Base-by-base conservation (phyloP, 768 basidiomycete species). In the Russula sp. region DNA sequence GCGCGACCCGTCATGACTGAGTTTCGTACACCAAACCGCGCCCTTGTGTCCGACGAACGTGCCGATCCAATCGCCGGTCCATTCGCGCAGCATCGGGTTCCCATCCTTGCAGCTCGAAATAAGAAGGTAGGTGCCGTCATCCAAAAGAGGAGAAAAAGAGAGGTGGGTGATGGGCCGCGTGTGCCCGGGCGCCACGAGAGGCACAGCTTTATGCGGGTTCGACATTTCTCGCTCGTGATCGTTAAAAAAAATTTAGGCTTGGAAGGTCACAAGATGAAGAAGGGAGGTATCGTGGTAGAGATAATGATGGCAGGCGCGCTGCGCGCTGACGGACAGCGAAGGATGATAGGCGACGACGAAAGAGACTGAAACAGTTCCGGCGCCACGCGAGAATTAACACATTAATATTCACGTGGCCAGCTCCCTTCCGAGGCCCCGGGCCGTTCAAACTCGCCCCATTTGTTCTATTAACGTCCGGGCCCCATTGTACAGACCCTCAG, bases 21-120 rank as follows among this genome's bases (percentile, higher is more conserved):
- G 84, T 76, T 97, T 96, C 56, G 91, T 90, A 69, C 90, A 87
- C 96, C 96, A 99, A 4, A 99, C 96, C 9, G 96, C 96, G 70
- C 96, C 97, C 75, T 92, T 91, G 77, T 91, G 89, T 26, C 90
- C 89, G 48, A 92, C 80, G 74, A 91, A 92, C 20, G 90, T 92
- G 42, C 97, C 97, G 73, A 97, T 91, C 97, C 97, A 99, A 76
- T 99, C 97, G 38, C 96, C 96, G 61, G 92, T 91, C 95, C 95
- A 96, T 72, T 94, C 90, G 72, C 94, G 85, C 69, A 97, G 79
- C 92, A 96, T 95, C 51, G 94, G 95, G 71, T 94, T 98, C 38
- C 97, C 97, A 81, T 98, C 97, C 78, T 98, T 99, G 81, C 97
- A 98, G 71, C 91, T 90, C 62, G 95, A 98, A 72, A 98, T 89